Base-by-base conservation (phyloP, 2,329 filamentous ascomycete genomes). In the Neurospora sp. region DNA sequence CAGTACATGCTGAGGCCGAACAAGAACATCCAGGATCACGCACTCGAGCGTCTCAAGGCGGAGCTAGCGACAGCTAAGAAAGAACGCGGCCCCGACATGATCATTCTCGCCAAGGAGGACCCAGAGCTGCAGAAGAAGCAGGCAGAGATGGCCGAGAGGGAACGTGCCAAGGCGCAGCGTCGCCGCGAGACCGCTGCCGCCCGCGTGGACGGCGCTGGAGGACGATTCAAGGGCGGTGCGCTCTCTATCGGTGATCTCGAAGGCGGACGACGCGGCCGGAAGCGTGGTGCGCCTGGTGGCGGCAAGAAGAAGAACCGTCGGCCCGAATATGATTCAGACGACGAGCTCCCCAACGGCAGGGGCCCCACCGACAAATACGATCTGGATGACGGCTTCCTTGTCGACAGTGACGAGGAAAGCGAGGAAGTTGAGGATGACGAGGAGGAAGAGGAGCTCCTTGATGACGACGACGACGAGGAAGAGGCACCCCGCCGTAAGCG, bases 341-440 rank as follows among this genome's bases (percentile, higher is more conserved):
- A 92, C 74, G 91, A 92, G 71, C 87, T 46, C 19, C n/a, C 88
- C 17, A 85, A 86, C 43, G 87, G 88, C 39, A 83, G 82, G 66
- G 85, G 85, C 39, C 86, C 87, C 68, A 86, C 90, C 71, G 90
- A 94, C 73, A 90, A 92, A 74, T 95, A 95, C 77, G 91, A 94
- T 72, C 85, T 90, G 77, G 91, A 91, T 40, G 92, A 95, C 76
- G 92, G 90, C 70, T 95, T 95, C 77, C 86, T 95, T 69, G 92
- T 90, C 3, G 84, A 84, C 3, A 93, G 90, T 75, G 91, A 93
- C 73, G 91, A 92, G 70, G 92, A 93, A 57, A 79, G 79, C 40
- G 87, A 88, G 6, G 86, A 84, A 68, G 86, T 85, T 43, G 87
- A 86, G 33, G 85, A 84, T 40, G 87, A 90, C 0, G 89, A 89